Base-by-base conservation (phyloP, 148 eudicot genomes). In the Beta vulgaris region DNA sequence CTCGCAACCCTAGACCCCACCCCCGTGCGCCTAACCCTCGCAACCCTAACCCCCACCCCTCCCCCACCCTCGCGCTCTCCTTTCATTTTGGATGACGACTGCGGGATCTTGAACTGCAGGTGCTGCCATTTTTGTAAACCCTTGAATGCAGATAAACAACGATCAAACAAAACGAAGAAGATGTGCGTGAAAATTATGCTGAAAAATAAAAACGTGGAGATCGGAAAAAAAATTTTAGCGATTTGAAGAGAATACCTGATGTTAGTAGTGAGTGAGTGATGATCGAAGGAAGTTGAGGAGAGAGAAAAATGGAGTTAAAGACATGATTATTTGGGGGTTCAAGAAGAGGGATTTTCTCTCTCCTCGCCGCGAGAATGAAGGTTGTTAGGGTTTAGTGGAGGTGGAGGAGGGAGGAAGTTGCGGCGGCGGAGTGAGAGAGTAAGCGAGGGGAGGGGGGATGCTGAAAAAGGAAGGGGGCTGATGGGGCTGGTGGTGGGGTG, bases 361-460 rank as follows among this genome's bases (percentile, higher is more conserved):
- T 64, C 78, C 71, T 75, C 59, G 60, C 59, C 74, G 68, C 0
- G 39, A 29, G 51, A 7, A 55, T 49, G 21, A 36, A 28, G 16
- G 28, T 63, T 4, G 60, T 21, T 62, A 62, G 67, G 77, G 77
- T 66, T 63, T 74, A 9, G 21, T 4, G n/a, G 29, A 8, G 76
- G 76, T 9, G 66, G 76, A 19, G 67, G 49, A 59, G 13, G 65
- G 76, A 42, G 40, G 54, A 7, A 31, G 23, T 72, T 54, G 66
- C 65, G 75, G 51, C 65, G 75, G 51, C 28, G 21, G 67, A 73
- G 23, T 25, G 36, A 40, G 69, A 23, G 19, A 15, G 36, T 3
- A 15, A 1, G n/a, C n/a, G n/a, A n/a, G n/a, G n/a, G n/a, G n/a
- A n/a, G n/a, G n/a, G n/a, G n/a, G n/a, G n/a, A n/a, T n/a, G n/a